Evolutionary conservation across 2,329 filamentous ascomycete genomes (phyloP).

Genomic region (Paramyrothecium roridum): DNA sequence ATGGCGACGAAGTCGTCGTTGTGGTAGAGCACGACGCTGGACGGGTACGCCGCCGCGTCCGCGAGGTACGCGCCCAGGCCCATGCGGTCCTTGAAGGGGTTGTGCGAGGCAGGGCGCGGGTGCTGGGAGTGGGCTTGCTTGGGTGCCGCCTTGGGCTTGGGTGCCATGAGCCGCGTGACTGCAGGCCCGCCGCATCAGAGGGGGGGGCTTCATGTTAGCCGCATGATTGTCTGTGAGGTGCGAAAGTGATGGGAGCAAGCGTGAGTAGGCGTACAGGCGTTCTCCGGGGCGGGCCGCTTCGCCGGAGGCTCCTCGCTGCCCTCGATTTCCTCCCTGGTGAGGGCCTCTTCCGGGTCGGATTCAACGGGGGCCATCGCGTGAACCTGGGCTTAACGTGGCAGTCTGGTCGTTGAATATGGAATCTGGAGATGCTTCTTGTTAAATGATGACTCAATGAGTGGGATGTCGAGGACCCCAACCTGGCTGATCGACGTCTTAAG

Average conservation of each 20-base stretch:
- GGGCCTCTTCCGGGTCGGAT: conserved; percentile 34
- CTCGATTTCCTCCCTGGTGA: conserved; percentile 37
- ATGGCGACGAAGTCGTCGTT: conserved; percentile 71
- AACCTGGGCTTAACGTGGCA: too few species aligned
- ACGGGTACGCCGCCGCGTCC: conserved; percentile 58
- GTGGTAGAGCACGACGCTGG: conserved; percentile 62
- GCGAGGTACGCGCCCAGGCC: conserved; percentile 66
- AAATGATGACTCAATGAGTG: too few species aligned
- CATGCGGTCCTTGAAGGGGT: conserved; percentile 49
- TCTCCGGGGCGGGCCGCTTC: conserved; percentile 19
- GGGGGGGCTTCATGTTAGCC: background rate
- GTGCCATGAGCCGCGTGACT: conserved; percentile 35
- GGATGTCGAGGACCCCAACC: too few species aligned
- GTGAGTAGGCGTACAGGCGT: conserved; percentile 39
- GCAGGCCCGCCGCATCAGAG: background rate
- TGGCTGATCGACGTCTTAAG: too few species aligned
- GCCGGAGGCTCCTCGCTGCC: conserved; percentile 24
- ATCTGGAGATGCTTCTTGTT: too few species aligned
- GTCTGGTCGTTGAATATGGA: too few species aligned
- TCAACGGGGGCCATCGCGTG: conserved; percentile 17
- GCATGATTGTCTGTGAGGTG: background rate
- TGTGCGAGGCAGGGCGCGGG: conserved; percentile 14
- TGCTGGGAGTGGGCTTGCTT: conserved; percentile 4
- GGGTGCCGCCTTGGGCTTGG: conserved; percentile 22
- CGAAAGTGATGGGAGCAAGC: background rate